Evolutionary conservation across 345 rosid species (phyloP), one percentile per base, ranked within the genome.

Genomic region (Reutealis trisperma): DNA sequence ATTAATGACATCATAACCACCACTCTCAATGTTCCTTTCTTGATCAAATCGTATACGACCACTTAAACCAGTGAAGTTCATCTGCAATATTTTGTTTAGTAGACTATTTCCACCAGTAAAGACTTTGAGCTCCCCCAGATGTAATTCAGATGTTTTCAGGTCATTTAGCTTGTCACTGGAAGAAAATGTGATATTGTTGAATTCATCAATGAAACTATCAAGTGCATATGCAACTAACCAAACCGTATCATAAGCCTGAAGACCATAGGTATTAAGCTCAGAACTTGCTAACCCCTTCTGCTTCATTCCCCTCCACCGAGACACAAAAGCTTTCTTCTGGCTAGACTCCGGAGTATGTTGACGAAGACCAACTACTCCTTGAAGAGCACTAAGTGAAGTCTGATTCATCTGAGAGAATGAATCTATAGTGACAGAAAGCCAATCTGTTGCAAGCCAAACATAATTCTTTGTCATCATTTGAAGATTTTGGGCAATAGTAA

Each of bases 391-490:
- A 9, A 90, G 80, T 44, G 74, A 76, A 54, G 76, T 63, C 65
- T 44, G 79, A 65, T 82, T 83, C 19, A 34, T 60, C 13, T 85
- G 78, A 77, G 88, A 75, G 49, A 83, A 30, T 57, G 98, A 91
- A 75, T 93, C 97, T 75, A 93, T 73, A 30, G 95, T 88, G 64
- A 92, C 75, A 78, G 97, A 84, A 71, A 94, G 90, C 98, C 98
- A 94, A 87, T 93, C 97, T 11, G 98, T 91, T 69, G 96, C 89
- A 9, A 94, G 79, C 99, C 99, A 94, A 44, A 88, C 95, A 51
- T 85, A 93, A 71, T 78, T 79, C 70, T 76, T 70, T 32, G 83
- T 86, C 97, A 94, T 88, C 99, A 93, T 91, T 63, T 85, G 82
- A 78, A 94, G 92, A 66, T 87, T 80, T 72, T 86, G 71, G 4